Percentiles rank a stretch among this genome's conserved stretches.
Evolutionary conservation across 192 early-diverging fungal genomes (phyloP).

Genomic region (Chytriomyces confervae): DNA sequence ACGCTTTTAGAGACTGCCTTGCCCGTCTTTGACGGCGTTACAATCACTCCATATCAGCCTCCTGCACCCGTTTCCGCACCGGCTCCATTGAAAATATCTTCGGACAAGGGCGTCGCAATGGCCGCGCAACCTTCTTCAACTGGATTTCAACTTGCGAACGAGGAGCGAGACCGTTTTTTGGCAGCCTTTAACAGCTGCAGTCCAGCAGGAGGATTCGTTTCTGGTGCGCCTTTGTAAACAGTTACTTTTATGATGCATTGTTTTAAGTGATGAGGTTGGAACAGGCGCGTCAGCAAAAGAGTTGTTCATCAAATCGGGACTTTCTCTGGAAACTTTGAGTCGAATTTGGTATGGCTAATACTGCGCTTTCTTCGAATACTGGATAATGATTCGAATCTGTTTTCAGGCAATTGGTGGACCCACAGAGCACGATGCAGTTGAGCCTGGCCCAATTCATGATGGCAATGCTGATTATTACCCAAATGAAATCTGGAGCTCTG

Average conservation of each 20-base stretch:
- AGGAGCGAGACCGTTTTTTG: slow-evolving; percentile 67
- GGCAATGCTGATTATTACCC: slow-evolving; percentile 88
- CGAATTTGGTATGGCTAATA: slow-evolving; percentile 75
- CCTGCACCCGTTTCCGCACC: slow-evolving; percentile 30
- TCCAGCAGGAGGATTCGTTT: slow-evolving; percentile 58
- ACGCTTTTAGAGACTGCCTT: slow-evolving; percentile 45
- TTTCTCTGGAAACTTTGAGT: slow-evolving; percentile 75
- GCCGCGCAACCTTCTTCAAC: slow-evolving; percentile 27
- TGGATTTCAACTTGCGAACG: slow-evolving; percentile 31
- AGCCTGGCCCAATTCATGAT: slow-evolving; percentile 84
- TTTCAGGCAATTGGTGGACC: slow-evolving; percentile 79
- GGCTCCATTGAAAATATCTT: not conserved
- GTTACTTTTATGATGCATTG: not conserved
- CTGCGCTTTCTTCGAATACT: not conserved
- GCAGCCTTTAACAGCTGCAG: slow-evolving; percentile 65
- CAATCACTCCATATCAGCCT: not conserved
- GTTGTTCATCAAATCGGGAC: slow-evolving; percentile 81
- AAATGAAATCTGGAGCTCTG: slow-evolving; percentile 75
- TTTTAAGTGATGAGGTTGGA: too few relatives aligned
- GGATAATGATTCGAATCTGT: slow-evolving; percentile 27
- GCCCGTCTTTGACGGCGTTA: slow-evolving; percentile 65
- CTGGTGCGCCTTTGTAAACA: slow-evolving; percentile 9
- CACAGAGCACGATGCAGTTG: slow-evolving; percentile 70
- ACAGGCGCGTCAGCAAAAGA: slow-evolving; percentile 73
- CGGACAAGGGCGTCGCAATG: not conserved